Conservation (phyloP, 495 filamentous ascomycete genomes). For the Delitschia confertaspora region DNA sequence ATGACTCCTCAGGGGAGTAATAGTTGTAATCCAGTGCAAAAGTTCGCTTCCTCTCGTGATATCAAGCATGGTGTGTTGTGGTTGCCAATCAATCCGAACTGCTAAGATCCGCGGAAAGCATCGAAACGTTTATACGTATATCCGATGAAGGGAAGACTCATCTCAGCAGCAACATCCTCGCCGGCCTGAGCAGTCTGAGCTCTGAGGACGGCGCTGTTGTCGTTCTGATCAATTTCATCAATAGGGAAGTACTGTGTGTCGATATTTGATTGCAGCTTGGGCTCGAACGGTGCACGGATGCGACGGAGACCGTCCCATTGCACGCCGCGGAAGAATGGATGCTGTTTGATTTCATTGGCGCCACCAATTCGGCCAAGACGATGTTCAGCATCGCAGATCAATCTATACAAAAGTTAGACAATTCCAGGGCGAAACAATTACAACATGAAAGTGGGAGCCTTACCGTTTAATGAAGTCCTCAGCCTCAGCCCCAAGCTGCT, state of each 20-base stretch:
- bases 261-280: conserved; percentile 78
- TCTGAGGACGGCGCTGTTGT: conserved; percentile 62
- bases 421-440: not conserved
- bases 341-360: conserved; percentile 81
- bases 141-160: conserved; percentile 93
- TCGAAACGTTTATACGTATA: conserved; percentile 99
- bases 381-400: conserved; percentile 85
- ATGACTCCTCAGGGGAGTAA: no score
- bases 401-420: conserved; percentile 40
- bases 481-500: conserved; percentile 75
- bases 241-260: conserved; percentile 99
- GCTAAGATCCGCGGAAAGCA: conserved; percentile 48
- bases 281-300: conserved; percentile 93
- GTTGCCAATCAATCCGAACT: no score
- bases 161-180: conserved; percentile 64
- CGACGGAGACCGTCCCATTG: conserved; percentile 83
- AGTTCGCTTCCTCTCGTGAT: no score
- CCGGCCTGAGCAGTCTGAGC: conserved; percentile 53
- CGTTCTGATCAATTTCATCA: conserved; percentile 91
- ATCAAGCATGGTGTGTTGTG: no score
- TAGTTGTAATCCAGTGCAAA: no score
- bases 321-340: conserved; percentile 93
- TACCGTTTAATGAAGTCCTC: conserved; percentile 82
- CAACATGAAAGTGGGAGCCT: conserved; percentile 16
- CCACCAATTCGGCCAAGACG: conserved; percentile 70